Evolutionary conservation across 2,329 filamentous ascomycete species (phyloP).

Genomic region (Scedosporium apiospermum): DNA sequence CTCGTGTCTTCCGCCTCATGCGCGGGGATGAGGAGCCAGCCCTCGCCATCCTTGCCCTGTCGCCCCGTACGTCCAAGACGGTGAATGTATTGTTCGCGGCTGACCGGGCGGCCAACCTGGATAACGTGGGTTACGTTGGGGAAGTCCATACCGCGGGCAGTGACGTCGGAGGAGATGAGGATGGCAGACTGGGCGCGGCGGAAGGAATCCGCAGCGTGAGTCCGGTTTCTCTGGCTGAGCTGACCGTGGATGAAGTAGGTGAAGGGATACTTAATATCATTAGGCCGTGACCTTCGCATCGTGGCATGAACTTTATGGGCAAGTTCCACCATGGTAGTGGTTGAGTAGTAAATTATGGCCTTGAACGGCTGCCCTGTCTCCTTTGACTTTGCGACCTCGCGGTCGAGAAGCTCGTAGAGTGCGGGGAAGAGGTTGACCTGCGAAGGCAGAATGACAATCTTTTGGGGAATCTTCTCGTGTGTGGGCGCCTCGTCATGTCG

Average conservation of each 20-base stretch:
- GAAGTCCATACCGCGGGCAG: conserved; percentile 76
- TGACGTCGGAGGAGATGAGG: conserved; percentile 71
- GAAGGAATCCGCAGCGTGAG: conserved; percentile 63
- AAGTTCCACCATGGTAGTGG: conserved; percentile 62
- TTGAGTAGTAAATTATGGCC: conserved; percentile 88
- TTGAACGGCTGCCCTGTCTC: conserved; percentile 62
- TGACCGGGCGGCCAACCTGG: conserved; percentile 55
- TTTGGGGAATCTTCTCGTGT: conserved; percentile 76
- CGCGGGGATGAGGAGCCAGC: conserved; percentile 55
- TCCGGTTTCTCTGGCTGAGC: conserved; percentile 61
- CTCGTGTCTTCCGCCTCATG: conserved; percentile 40
- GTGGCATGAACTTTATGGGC: conserved; percentile 39
- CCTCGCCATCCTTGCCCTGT: conserved; percentile 63
- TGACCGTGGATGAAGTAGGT: conserved; percentile 66
- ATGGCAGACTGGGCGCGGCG: conserved; percentile 52
- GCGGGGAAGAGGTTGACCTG: conserved; percentile 71
- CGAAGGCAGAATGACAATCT: conserved; percentile 55
- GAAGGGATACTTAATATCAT: conserved; percentile 20
- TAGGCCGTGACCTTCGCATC: neutral
- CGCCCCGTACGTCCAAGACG: conserved; percentile 68
- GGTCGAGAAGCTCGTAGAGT: conserved; percentile 64
- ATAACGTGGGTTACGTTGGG: conserved; percentile 73
- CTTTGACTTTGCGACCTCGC: conserved; percentile 38
- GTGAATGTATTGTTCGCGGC: conserved; percentile 66
- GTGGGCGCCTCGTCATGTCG: conserved; percentile 72